Percentiles rank a stretch among this genome's conserved stretches.
These are phyloP conservation scores for Geranium rotundifolium DNA, from an alignment of 345 rosid species.

Conservation along the genomic window DNA sequence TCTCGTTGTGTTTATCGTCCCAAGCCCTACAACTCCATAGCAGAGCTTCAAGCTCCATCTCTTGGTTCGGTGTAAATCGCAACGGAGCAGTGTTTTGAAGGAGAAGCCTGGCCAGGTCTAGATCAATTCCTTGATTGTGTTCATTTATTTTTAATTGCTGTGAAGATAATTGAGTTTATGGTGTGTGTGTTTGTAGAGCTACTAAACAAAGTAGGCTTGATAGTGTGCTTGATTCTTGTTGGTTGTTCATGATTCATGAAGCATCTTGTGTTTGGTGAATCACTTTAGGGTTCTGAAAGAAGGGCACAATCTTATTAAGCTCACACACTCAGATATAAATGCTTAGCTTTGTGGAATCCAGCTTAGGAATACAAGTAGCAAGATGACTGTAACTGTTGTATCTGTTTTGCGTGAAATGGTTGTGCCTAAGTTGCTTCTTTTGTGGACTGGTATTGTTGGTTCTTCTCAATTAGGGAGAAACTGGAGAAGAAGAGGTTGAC, in stretches of 20 bases:
- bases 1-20: conserved; percentile 34
- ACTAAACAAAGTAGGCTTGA: not conserved
- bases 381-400: not conserved
- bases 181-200: not conserved
- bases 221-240: not conserved
- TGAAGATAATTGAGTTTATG: conserved; percentile 41
- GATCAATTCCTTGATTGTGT: conserved; percentile 48
- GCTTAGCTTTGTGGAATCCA: no score
- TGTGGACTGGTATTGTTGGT: conserved; percentile 32
- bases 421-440: not conserved
- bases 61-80: no score
- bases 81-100: conserved; percentile 21
- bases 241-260: no score
- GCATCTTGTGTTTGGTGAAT: not conserved
- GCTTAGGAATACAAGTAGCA: no score
- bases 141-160: no score
- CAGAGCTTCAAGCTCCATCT: not conserved
- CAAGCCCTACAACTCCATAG: conserved; percentile 9
- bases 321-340: no score
- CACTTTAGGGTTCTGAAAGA: no score
- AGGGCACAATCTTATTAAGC: no score
- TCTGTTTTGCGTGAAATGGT: not conserved
- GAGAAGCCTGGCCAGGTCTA: conserved; percentile 83
- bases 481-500: conserved; percentile 73
- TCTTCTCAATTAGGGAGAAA: conserved; percentile 62